Evolutionary conservation across 768 basidiomycete species (phyloP).

Genomic region (Boletus rubescentipes): DNA sequence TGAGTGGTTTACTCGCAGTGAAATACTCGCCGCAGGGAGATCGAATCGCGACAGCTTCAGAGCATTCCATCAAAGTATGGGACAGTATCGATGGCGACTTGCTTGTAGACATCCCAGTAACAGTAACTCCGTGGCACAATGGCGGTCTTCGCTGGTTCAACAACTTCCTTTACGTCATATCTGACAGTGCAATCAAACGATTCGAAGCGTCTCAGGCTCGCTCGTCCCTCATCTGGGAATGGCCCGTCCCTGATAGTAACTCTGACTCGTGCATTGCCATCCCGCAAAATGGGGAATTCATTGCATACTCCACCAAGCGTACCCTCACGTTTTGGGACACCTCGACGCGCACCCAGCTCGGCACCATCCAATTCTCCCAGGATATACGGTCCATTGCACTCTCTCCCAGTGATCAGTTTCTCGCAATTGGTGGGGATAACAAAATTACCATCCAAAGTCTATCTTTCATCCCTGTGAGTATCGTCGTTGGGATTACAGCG

Average conservation of each 20-base stretch:
- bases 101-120: neutral
- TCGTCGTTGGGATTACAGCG: too few relatives aligned
- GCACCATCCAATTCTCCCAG: neutral
- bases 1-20: neutral
- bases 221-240: neutral
- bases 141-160: neutral
- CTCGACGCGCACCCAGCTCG: neutral
- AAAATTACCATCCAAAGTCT: too few relatives aligned
- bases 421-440: neutral
- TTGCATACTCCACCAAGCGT: neutral
- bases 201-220: neutral
- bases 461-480: too few relatives aligned
- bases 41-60: neutral
- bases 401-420: neutral
- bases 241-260: neutral
- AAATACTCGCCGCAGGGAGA: neutral
- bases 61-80: neutral
- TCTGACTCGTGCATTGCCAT: neutral
- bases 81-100: neutral
- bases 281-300: neutral
- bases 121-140: neutral
- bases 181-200: neutral
- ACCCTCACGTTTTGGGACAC: neutral
- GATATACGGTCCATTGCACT: neutral
- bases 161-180: neutral